These are phyloP conservation scores for Vishniacozyma victoriae DNA, from an alignment of 768 basidiomycete species.

Conservation along the genomic window DNA sequence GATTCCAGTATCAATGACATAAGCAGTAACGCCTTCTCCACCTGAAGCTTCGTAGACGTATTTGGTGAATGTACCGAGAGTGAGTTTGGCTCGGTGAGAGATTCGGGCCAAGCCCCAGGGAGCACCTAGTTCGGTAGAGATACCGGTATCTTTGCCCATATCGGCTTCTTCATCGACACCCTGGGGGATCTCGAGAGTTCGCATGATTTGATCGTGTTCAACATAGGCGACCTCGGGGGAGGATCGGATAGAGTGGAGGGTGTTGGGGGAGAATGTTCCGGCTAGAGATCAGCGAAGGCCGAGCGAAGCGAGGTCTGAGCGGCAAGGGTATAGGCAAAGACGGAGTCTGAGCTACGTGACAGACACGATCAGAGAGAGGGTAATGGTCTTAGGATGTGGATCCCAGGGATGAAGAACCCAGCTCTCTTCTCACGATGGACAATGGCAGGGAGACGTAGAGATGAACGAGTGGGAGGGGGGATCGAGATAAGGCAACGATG, in stretches of 20 bases:
- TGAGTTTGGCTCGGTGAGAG: constrained; percentile 72
- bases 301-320: neutral
- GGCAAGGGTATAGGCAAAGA: too few relatives aligned
- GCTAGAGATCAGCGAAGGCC: constrained; percentile 44
- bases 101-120: constrained; percentile 87
- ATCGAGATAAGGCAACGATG: neutral
- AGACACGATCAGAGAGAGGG: too few relatives aligned
- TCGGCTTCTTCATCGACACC: constrained; percentile 33
- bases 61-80: constrained; percentile 73
- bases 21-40: constrained; percentile 90
- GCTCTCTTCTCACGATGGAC: too few relatives aligned
- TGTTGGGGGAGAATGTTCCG: constrained; percentile 65
- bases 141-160: constrained; percentile 13
- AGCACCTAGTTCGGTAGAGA: constrained; percentile 25
- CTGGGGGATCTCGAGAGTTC: constrained; percentile 55
- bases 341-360: too few relatives aligned
- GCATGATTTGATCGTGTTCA: constrained; percentile 91
- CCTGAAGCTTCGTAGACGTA: constrained; percentile 67
- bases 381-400: too few relatives aligned
- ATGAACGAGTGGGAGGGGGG: neutral
- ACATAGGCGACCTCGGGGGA: constrained; percentile 87
- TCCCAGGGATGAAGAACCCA: too few relatives aligned
- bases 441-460: too few relatives aligned
- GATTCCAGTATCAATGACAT: constrained; percentile 58
- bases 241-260: constrained; percentile 68